Percentiles rank a stretch among this genome's conserved stretches.
Evolutionary conservation across 2,329 filamentous ascomycete genomes (phyloP).

Genomic region (Endoconidiophora polonica): DNA sequence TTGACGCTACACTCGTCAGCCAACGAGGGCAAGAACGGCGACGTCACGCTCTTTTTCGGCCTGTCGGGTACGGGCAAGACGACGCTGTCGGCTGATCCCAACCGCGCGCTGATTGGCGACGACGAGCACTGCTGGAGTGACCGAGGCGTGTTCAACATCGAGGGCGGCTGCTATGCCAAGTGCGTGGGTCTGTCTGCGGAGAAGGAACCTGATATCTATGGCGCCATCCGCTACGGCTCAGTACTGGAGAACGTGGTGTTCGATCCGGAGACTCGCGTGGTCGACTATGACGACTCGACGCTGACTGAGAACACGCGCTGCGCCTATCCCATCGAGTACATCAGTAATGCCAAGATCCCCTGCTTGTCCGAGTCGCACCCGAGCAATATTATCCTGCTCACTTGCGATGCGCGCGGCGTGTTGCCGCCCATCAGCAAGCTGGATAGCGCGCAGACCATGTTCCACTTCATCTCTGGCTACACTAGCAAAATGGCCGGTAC

Average conservation of each 20-base stretch:
- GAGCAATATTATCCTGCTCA: slow-evolving; percentile 93
- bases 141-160: slow-evolving; percentile 95
- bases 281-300: slow-evolving; percentile 90
- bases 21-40: slow-evolving; percentile 86
- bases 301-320: slow-evolving; percentile 95
- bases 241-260: slow-evolving; percentile 99
- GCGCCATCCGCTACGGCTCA: slow-evolving; percentile 89
- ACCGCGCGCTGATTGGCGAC: slow-evolving; percentile 90
- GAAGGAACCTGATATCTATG: slow-evolving; percentile 97
- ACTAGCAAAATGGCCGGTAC: slow-evolving; percentile 99
- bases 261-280: slow-evolving; percentile 70
- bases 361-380: slow-evolving; percentile 79
- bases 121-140: slow-evolving; percentile 99
- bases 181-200: slow-evolving; percentile 91
- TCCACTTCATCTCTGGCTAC: slow-evolving; percentile 99
- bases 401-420: slow-evolving; percentile 93
- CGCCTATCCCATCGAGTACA: slow-evolving; percentile 98
- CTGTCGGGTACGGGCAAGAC: slow-evolving; percentile 98
- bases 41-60: slow-evolving; percentile 98
- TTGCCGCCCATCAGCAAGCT: slow-evolving; percentile 97
- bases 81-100: slow-evolving; percentile 89
- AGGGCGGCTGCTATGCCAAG: slow-evolving; percentile 99
- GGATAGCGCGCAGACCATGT: slow-evolving; percentile 90
- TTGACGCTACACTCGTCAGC: slow-evolving; percentile 95
- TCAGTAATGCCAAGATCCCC: slow-evolving; percentile 95